Evolutionary conservation across 148 eudicot species (phyloP).

Genomic region (Heliosperma pusillum): DNA sequence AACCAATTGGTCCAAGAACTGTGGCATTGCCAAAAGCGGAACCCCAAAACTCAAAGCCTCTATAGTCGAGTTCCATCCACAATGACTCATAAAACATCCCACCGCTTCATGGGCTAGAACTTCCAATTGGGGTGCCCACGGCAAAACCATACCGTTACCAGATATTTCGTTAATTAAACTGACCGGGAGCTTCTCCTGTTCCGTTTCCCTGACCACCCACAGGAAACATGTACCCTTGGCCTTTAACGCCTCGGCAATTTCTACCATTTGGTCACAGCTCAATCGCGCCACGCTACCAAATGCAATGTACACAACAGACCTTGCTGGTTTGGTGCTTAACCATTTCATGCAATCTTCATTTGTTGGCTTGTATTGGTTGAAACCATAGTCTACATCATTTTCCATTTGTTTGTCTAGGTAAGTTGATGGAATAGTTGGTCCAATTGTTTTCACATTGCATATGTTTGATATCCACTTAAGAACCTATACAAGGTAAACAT

Average conservation of each 20-base stretch:
- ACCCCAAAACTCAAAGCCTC: constrained; percentile 32
- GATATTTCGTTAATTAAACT: constrained; percentile 12
- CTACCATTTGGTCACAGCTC: constrained; percentile 29
- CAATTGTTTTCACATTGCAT: constrained; percentile 10
- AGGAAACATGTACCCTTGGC: constrained; percentile 33
- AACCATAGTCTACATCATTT: constrained; percentile 34
- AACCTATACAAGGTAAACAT: background rate
- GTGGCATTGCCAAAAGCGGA: constrained; percentile 25
- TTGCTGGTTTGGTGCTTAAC: constrained; percentile 33
- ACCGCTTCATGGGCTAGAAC: constrained; percentile 30
- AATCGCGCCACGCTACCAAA: constrained; percentile 40
- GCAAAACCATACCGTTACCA: constrained; percentile 37
- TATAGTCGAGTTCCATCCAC: constrained; percentile 41
- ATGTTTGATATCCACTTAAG: background rate
- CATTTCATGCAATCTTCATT: constrained; percentile 33
- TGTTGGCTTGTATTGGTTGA: constrained; percentile 11
- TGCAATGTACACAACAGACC: constrained; percentile 46
- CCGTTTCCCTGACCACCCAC: constrained; percentile 38
- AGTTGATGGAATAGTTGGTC: constrained; percentile 9
- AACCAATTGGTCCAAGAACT: constrained; percentile 23
- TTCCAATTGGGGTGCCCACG: constrained; percentile 43
- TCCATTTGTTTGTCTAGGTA: constrained; percentile 40
- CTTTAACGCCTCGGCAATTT: constrained; percentile 35
- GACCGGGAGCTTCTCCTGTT: constrained; percentile 5
- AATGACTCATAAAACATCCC: constrained; percentile 38